phyloP scores from a whole-genome alignment of 176 grass and related monocot genomes.

The Triticum dicoccoides region DNA sequence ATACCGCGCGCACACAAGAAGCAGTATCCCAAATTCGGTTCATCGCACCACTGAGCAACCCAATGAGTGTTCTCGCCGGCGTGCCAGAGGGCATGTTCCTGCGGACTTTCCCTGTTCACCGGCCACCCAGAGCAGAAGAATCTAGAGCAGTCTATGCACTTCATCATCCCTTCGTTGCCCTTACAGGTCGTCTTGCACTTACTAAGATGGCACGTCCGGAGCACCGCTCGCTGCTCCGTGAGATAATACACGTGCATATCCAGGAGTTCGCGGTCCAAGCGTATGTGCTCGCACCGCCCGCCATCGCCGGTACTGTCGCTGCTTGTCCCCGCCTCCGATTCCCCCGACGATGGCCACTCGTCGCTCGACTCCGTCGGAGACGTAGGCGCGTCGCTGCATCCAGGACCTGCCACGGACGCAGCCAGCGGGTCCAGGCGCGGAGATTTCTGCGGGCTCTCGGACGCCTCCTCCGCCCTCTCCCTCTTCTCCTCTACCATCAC shows the following conservation, averaged over 20 bases:
- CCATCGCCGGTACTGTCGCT: neutral
- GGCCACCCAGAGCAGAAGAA: constrained; percentile 30
- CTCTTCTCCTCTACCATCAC: constrained; percentile 32
- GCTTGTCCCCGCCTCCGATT: neutral
- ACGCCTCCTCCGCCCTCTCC: neutral
- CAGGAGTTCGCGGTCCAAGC: neutral
- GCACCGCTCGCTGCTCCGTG: neutral
- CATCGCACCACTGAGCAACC: constrained; percentile 36
- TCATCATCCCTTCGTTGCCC: constrained; percentile 28
- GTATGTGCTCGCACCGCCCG: constrained; percentile 36
- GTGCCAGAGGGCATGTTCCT: constrained; percentile 56
- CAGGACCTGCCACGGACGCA: too few relatives aligned
- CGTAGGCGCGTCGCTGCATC: too few relatives aligned
- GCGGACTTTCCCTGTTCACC: constrained; percentile 27
- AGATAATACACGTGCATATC: constrained; percentile 20
- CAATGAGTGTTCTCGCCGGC: constrained; percentile 40
- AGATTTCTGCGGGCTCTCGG: too few relatives aligned
- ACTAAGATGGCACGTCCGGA: constrained; percentile 23
- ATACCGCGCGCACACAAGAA: constrained; percentile 34
- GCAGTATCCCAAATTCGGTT: constrained; percentile 46
- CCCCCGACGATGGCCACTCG: neutral
- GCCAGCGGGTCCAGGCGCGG: too few relatives aligned
- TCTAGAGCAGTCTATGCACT: constrained; percentile 54
- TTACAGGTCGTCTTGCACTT: neutral
- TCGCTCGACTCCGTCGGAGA: neutral